These are phyloP conservation scores for Trifolium fragiferum DNA, from an alignment of 306 rosid species.

Conservation along the genomic window DNA sequence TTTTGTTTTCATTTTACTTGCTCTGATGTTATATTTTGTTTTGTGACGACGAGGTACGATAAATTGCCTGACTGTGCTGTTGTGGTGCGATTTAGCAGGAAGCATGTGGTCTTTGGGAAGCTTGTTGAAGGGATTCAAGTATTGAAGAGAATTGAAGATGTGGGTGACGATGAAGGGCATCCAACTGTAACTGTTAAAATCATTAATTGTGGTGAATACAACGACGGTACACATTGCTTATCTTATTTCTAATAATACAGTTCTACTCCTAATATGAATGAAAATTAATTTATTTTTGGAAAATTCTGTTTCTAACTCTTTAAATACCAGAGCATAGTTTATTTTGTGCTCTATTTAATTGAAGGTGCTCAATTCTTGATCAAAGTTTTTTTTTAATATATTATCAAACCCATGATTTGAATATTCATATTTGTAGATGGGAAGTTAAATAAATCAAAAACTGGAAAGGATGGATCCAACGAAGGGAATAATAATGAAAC, in stretches of 20 bases:
- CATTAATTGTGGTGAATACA: constrained; percentile 85
- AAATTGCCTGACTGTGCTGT: constrained; percentile 9
- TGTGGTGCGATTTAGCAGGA: constrained; percentile 53
- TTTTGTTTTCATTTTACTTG: constrained; percentile 1
- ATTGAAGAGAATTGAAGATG: constrained; percentile 78
- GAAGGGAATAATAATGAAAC: constrained; percentile 64
- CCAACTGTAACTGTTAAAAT: constrained; percentile 95
- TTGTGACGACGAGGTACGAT: background rate
- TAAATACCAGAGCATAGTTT: background rate
- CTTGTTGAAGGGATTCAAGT: constrained; percentile 76
- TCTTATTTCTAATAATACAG: background rate
- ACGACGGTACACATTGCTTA: constrained; percentile 58
- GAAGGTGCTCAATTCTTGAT: background rate
- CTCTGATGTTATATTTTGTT: background rate
- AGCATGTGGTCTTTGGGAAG: constrained; percentile 88
- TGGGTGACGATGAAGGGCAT: constrained; percentile 75
- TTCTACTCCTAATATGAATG: background rate
- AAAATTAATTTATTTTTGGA: background rate
- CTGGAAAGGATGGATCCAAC: constrained; percentile 57
- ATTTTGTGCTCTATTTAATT: background rate
- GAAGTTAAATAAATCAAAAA: constrained; percentile 53
- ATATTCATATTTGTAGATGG: constrained; percentile 52
- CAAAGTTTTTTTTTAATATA: background rate
- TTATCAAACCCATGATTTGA: constrained; percentile 25
- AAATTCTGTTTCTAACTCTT: background rate